phyloP scores from a whole-genome alignment of 768 basidiomycete genomes.

The Rhizopogon roseolus region DNA sequence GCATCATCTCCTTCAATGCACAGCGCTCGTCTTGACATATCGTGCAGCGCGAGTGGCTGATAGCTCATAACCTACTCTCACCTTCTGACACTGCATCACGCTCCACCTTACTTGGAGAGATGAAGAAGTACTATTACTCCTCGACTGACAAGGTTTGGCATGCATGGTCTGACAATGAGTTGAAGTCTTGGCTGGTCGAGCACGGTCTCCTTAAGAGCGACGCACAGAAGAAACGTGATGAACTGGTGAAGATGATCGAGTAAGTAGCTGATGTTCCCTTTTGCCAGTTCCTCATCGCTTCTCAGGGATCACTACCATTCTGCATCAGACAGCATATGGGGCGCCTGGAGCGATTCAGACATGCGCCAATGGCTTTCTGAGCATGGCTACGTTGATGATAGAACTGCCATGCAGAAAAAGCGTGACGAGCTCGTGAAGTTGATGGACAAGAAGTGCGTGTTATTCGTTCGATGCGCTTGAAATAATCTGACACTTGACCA shows the following conservation, averaged over 20 bases:
- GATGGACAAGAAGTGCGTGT: constrained; percentile 62
- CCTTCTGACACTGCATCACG: constrained; percentile 47
- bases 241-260: constrained; percentile 71
- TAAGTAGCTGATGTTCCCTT: constrained; percentile 26
- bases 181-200: constrained; percentile 75
- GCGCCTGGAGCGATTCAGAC: constrained; percentile 69
- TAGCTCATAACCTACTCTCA: constrained; percentile 70
- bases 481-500: constrained; percentile 17
- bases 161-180: constrained; percentile 74
- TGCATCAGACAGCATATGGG: constrained; percentile 55
- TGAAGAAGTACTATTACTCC: constrained; percentile 78
- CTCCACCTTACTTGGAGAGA: constrained; percentile 54
- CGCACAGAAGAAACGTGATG: constrained; percentile 61
- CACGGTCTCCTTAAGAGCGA: constrained; percentile 72
- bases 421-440: constrained; percentile 73
- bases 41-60: constrained; percentile 75
- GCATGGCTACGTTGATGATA: constrained; percentile 55
- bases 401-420: constrained; percentile 51
- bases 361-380: constrained; percentile 71
- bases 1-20: constrained; percentile 13
- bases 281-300: neutral
- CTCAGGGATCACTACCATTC: constrained; percentile 63
- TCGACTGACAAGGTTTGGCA: constrained; percentile 49
- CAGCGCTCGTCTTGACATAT: neutral
- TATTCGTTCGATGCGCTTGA: neutral